Base-by-base conservation (phyloP, 352 stramenopile genomes). In the Globisporangium iwayamae region DNA sequence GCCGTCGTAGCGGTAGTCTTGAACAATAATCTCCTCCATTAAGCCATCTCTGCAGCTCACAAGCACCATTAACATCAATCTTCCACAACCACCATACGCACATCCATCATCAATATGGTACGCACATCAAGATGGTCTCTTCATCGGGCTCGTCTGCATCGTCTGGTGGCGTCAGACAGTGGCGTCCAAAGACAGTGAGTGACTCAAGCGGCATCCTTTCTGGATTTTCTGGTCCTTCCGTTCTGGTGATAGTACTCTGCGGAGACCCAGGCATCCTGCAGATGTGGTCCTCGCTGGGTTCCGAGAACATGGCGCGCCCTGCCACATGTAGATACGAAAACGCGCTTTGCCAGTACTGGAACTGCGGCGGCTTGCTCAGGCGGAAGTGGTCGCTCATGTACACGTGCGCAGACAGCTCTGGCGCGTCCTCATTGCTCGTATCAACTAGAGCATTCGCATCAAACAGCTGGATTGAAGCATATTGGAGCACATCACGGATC, bases 301-400 rank as follows among this genome's bases (percentile, higher is more conserved):
- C 45, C 16, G 56, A 34, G 9, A 81, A 41, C 22, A 75, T 38
- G 10, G 55, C 67, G 10, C 43, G 68, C 7, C 79, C 77, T 5
- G 55, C 61, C 16, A 83, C 53, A 6, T 74, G 68, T 32, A 87
- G 46, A 28, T 85, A 87, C 38, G 70, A 58, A 65, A 89, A 89
- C 45, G 67, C 68, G 53, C 73, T 57, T 20, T 74, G 79, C 77
- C 79, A 89, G 48, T 74, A 50, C 18, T 66, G 32, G 47, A 89
- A 85, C 22, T 77, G 48, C 5, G 77, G 75, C 5, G 79, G 77
- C 25, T 72, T 74, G 13, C 70, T 71, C n/a, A 78, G 48, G 8
- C 77, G 58, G 43, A 75, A 76, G 20, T 74, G 68, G 62, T 89
- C 79, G 55, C 75, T 89, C 75, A 83, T 76, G 62, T 76, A 71